Evolutionary conservation across 176 grass and related monocot species (phyloP), one percentile per base, ranked within the genome.

Genomic region (Oryza officinalis): DNA sequence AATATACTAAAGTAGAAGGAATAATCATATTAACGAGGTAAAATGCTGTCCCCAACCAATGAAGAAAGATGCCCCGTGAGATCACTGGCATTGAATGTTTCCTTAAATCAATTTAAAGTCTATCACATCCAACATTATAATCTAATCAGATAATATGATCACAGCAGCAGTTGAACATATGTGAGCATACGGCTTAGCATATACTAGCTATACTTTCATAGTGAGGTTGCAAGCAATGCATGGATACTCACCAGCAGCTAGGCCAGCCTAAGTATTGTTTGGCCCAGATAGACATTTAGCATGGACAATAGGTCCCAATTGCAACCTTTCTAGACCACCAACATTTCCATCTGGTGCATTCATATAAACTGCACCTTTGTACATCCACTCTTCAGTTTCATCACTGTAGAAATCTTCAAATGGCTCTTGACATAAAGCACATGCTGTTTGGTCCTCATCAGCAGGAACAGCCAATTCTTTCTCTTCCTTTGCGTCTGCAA

Each of bases 341-440:
- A 87, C 74, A 75, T 88, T 92, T 71, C 87, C 93, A 87, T 99
- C 86, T 6, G 83, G 89, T 6, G 74, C 87, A 86, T 96, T 96
- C 91, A 96, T 91, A 90, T 99, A 99, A 20, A 99, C 86, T 72
- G 97, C 91, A 69, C 97, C 97, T 87, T 86, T 94, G 79, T 99
- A 99, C 93, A 99, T 96, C 97, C 97, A 99, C 70, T 99, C 97
- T 78, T 99, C 97, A 70, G 65, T 96, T 81, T 96, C 97, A 84
- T 99, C 93, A 44, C 97, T 96, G 81, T 99, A 99, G 44, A 96
- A 99, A 84, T 99, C 93, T 83, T 96, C 97, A 85, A 99, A 99
- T 65, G 71, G 65, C 79, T 99, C 97, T 77, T 90, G 91, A 83
- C 97, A 99, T 81, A 99, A 83, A 81, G 93, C 97, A 92, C 97